Conservation (phyloP, 2,329 filamentous ascomycete genomes). For the Phialocephala sp. region DNA sequence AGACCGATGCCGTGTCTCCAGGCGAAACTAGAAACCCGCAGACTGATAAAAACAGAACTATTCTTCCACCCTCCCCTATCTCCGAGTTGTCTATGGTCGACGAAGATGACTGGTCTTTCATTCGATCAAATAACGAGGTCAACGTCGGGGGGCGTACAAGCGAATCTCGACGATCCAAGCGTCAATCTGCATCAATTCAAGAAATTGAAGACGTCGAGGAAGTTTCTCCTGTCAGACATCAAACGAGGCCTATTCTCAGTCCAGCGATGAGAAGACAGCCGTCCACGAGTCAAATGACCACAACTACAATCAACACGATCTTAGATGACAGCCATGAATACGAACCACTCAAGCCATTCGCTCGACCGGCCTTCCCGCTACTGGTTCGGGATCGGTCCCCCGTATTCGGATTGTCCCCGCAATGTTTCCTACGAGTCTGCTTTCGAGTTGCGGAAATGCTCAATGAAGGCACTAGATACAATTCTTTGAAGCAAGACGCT, state of each 20-base stretch:
- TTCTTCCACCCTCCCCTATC: background rate
- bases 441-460: conserved; percentile 68
- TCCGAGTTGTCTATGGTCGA: conserved; percentile 10
- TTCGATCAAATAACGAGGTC: conserved; percentile 19
- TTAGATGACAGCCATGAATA: conserved; percentile 40
- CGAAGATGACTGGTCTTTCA: conserved; percentile 38
- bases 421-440: conserved; percentile 59
- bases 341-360: conserved; percentile 49
- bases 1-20: conserved; percentile 8
- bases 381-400: conserved; percentile 57
- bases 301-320: background rate
- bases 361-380: conserved; percentile 56
- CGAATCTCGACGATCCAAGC: background rate
- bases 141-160: background rate
- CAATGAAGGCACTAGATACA: conserved; percentile 51
- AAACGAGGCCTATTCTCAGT: background rate
- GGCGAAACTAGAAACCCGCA: background rate
- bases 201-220: too few relatives aligned
- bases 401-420: conserved; percentile 56
- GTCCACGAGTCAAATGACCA: conserved; percentile 3
- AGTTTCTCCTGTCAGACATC: background rate
- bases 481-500: conserved; percentile 53
- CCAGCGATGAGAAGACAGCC: background rate
- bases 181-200: background rate
- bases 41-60: conserved; percentile 29